Evolutionary conservation across 164 flowering plant genomes (phyloP), one percentile per base, ranked within the genome.

Genomic region (Aristolochia fimbriata): DNA sequence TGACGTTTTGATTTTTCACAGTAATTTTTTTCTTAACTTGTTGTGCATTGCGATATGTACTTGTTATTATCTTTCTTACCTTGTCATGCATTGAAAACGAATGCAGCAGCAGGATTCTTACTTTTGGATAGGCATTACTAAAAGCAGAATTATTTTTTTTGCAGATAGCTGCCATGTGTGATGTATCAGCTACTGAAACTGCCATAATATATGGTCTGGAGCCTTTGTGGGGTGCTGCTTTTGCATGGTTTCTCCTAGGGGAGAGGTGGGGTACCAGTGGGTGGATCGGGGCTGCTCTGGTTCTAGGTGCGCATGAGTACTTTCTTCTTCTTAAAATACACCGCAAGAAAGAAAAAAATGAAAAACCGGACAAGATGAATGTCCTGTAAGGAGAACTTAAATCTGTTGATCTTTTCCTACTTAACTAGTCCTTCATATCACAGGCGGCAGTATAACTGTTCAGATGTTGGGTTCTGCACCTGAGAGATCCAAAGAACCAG

Each of bases 211-310:
- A 87, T 73, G 89, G 89, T 2, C 59, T 87, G 77, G 97, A 91
- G 66, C 96, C 96, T 54, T 68, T 91, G 10, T 91, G 97, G 97
- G 97, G 96, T 73, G 96, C 95, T 75, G 85, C 84, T 61, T 87
- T 90, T 75, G 93, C 97, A 49, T 91, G 97, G 97, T 80, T 80
- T 68, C 82, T 91, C 27, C 83, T 91, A 60, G 93, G 91, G 61
- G 97, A 91, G 70, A 84, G 97, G 63, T 91, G 97, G 97, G 87
- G 88, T 47, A 17, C 70, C 17, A 43, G 64, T 65, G 97, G 95
- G 55, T 90, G 95, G 97, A 69, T 90, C 55, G 97, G 95, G 13
- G 97, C 97, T 63, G 79, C 82, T 53, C 81, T 90, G 58, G 77
- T 90, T 51, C 72, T 85, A 19, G 83, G 96, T 88, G 78, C 30